These are phyloP conservation scores for Casaregolazyma lundiana DNA, from an alignment of 1,139 yeast genomes.

Conservation along the genomic window DNA sequence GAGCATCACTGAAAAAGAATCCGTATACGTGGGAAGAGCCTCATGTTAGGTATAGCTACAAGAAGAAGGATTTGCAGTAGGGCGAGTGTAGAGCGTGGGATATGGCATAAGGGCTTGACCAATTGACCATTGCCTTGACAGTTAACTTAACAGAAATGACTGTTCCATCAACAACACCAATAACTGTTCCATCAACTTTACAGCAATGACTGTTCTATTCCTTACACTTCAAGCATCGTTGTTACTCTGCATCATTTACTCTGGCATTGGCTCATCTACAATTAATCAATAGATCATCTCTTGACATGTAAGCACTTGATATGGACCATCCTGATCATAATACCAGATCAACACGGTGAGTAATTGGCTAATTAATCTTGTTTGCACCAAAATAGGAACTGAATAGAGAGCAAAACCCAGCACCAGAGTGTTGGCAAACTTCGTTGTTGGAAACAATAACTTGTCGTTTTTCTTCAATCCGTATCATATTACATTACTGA, in stretches of 20 bases:
- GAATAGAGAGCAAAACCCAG: slow-evolving; percentile 38
- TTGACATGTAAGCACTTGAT: slow-evolving; percentile 23
- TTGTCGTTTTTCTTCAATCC: slow-evolving; percentile 10
- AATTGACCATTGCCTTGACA: neutral
- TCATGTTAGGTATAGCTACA: slow-evolving; percentile 23
- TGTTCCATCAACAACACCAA: too few relatives aligned
- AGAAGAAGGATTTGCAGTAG: slow-evolving; percentile 15
- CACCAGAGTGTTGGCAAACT: slow-evolving; percentile 97
- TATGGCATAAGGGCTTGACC: neutral
- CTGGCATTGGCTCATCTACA: too few relatives aligned
- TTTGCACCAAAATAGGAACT: slow-evolving; percentile 97
- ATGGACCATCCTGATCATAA: slow-evolving; percentile 55
- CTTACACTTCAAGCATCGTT: too few relatives aligned
- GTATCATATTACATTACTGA: slow-evolving; percentile 13
- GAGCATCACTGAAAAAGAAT: slow-evolving; percentile 26
- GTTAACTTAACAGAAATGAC: too few relatives aligned
- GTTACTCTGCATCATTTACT: too few relatives aligned
- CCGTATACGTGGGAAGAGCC: slow-evolving; percentile 26
- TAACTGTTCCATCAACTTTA: neutral
- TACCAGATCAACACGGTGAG: slow-evolving; percentile 57
- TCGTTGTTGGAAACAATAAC: slow-evolving; percentile 1
- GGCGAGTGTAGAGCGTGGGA: neutral
- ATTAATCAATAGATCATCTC: too few relatives aligned
- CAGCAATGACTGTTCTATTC: slow-evolving; percentile 1
- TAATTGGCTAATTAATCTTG: slow-evolving; percentile 70